These are phyloP conservation scores for Ballota nigra DNA, from an alignment of 257 asterid species.

Conservation along the genomic window DNA sequence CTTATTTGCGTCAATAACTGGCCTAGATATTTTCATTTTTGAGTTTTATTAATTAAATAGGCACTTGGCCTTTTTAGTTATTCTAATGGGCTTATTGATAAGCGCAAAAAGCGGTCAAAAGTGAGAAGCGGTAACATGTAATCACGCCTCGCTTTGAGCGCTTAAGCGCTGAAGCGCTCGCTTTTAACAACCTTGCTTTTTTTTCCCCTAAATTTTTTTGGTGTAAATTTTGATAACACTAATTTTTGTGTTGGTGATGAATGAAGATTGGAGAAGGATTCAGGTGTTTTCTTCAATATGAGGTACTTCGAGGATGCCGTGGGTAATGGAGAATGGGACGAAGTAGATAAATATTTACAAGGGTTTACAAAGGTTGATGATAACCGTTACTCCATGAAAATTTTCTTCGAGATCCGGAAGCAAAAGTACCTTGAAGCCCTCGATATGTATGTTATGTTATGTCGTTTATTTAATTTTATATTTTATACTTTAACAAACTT, in stretches of 20 bases:
- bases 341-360: constrained; percentile 51
- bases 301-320: constrained; percentile 54
- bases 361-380: constrained; percentile 65
- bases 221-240: too few relatives aligned
- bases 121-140: too few relatives aligned
- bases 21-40: too few relatives aligned
- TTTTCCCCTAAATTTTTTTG: too few relatives aligned
- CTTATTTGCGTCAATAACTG: too few relatives aligned
- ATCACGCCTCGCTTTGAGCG: too few relatives aligned
- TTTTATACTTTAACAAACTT: neutral
- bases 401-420: constrained; percentile 58
- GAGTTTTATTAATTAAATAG: too few relatives aligned
- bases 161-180: too few relatives aligned
- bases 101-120: too few relatives aligned
- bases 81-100: too few relatives aligned
- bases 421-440: constrained; percentile 69
- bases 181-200: too few relatives aligned
- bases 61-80: too few relatives aligned
- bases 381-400: constrained; percentile 51
- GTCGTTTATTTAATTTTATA: neutral
- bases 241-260: constrained; percentile 21
- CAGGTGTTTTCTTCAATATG: constrained; percentile 58
- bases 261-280: constrained; percentile 66
- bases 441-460: constrained; percentile 36
- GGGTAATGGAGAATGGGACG: constrained; percentile 60